Percentiles rank a stretch among this genome's conserved stretches.
These are phyloP conservation scores for Fusarium pseudoanthophilum DNA, from an alignment of 2,329 filamentous ascomycete species.

Conservation along the genomic window DNA sequence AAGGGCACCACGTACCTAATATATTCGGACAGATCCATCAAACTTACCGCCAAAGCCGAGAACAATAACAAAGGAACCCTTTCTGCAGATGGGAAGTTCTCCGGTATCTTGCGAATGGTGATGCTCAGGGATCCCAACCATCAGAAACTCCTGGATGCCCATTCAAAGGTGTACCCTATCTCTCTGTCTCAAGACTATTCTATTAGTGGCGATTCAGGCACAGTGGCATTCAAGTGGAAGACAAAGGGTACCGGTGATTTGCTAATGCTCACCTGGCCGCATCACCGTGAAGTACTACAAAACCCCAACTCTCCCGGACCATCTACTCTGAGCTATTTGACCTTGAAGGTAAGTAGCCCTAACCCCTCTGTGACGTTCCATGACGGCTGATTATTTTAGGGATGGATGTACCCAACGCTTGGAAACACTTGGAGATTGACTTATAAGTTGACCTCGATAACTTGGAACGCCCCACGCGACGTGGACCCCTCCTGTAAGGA, in stretches of 20 bases:
- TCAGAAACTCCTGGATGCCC: background rate
- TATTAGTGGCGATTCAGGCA: background rate
- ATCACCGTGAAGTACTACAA: background rate
- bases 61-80: background rate
- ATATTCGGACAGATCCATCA: background rate
- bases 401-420: background rate
- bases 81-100: background rate
- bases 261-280: background rate
- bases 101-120: background rate
- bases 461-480: background rate
- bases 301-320: background rate
- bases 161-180: background rate
- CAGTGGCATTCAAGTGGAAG: fast-evolving
- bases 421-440: background rate
- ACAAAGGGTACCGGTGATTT: background rate
- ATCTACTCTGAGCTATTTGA: background rate
- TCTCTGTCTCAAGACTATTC: background rate
- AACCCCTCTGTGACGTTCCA: fast-evolving
- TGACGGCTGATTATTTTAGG: fast-evolving
- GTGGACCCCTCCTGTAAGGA: background rate
- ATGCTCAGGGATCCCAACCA: background rate
- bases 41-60: background rate
- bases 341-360: background rate
- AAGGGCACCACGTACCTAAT: background rate
- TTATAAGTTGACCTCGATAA: background rate